A percentile compares a stretch with the other conserved stretches of the same genome.
These are phyloP conservation scores for Ceriops zippeliana DNA, from an alignment of 345 rosid genomes.

Conservation along the genomic window DNA sequence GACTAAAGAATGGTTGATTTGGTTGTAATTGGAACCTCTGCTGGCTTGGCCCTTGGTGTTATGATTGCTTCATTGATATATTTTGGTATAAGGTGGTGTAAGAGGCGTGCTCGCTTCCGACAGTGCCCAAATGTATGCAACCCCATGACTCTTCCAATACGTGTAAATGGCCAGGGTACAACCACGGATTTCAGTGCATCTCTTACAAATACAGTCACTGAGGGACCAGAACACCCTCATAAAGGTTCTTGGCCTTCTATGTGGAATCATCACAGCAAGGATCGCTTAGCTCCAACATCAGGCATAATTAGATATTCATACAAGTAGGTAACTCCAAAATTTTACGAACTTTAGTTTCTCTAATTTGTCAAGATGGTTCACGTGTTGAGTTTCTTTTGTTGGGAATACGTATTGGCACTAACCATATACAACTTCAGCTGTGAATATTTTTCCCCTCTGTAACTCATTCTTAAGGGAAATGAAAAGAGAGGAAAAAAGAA, in stretches of 20 bases:
- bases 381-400: neutral
- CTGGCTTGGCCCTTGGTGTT: conserved; percentile 71
- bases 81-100: conserved; percentile 63
- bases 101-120: conserved; percentile 43
- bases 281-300: conserved; percentile 60
- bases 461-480: too few species aligned
- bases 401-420: too few species aligned
- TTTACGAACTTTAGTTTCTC: conserved; percentile 1
- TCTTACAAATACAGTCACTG: conserved; percentile 37
- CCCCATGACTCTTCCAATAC: conserved; percentile 58
- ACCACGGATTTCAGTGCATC: conserved; percentile 71
- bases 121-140: conserved; percentile 53
- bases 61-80: conserved; percentile 63
- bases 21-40: conserved; percentile 62
- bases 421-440: too few species aligned
- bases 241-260: conserved; percentile 46
- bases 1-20: conserved; percentile 60
- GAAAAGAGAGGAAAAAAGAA: too few species aligned
- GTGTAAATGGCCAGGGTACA: conserved; percentile 58
- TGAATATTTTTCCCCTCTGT: too few species aligned
- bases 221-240: conserved; percentile 28
- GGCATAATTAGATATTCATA: conserved; percentile 76
- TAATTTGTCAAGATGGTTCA: neutral
- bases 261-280: conserved; percentile 65
- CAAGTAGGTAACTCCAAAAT: conserved; percentile 52